Conservation (phyloP, 345 rosid genomes). For the Ricinus communis region DNA sequence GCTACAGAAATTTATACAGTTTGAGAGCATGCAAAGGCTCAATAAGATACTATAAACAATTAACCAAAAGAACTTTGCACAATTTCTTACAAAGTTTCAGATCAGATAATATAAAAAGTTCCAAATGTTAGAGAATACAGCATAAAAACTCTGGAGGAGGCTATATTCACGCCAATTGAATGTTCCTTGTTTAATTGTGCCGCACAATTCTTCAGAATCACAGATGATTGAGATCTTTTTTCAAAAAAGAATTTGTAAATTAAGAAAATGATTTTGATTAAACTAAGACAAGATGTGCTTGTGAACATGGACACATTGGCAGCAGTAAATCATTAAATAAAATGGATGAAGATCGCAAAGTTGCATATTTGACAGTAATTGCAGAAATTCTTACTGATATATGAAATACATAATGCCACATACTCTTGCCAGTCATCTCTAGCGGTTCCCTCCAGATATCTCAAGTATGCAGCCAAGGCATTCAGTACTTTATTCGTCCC, state of each 20-base stretch:
- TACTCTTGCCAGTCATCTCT: constrained; percentile 94
- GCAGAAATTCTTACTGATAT: neutral
- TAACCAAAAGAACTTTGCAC: neutral
- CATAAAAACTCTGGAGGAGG: neutral
- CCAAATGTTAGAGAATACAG: neutral
- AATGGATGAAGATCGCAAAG: neutral
- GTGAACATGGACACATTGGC: neutral
- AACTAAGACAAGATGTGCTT: neutral
- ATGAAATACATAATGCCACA: constrained; percentile 30
- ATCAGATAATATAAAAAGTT: neutral
- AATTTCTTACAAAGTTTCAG: neutral
- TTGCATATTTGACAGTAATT: neutral
- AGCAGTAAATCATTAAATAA: neutral
- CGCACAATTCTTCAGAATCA: neutral
- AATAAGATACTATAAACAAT: neutral
- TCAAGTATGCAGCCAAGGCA: constrained; percentile 76
- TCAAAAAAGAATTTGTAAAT: neutral
- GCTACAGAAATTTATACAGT: neutral
- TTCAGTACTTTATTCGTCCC: constrained; percentile 59
- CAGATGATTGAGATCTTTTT: neutral
- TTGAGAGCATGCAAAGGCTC: neutral
- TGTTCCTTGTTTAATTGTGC: neutral
- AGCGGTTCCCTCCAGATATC: constrained; percentile 84
- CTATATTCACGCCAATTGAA: neutral
- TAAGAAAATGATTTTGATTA: neutral